Evolutionary conservation across 2,329 filamentous ascomycete genomes (phyloP).

Genomic region (Colletotrichum destructivum): DNA sequence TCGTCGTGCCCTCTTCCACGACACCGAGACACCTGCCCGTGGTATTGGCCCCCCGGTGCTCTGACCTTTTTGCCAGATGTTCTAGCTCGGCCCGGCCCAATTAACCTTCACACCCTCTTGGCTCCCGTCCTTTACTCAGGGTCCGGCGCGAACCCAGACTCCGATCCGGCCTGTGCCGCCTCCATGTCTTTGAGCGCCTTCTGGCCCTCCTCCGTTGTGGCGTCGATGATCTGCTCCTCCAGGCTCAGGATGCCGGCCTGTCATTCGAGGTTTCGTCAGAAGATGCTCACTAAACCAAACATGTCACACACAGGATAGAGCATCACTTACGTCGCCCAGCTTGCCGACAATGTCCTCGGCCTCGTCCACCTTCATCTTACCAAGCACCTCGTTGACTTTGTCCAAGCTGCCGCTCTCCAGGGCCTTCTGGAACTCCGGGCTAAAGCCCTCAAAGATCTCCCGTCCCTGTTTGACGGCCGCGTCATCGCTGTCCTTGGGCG

Average conservation of each 20-base stretch:
- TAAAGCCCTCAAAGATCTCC: constrained; percentile 86
- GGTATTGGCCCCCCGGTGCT: neutral
- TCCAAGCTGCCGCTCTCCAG: constrained; percentile 92
- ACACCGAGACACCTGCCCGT: neutral
- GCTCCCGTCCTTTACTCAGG: constrained; percentile 55
- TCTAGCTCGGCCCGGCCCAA: neutral
- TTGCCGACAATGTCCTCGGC: constrained; percentile 88
- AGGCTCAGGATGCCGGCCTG: constrained; percentile 89
- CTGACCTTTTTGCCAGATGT: neutral
- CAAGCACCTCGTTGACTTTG: constrained; percentile 70
- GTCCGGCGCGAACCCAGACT: constrained; percentile 52
- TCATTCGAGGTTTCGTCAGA: constrained; percentile 46
- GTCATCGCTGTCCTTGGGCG: constrained; percentile 77
- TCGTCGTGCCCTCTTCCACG: neutral
- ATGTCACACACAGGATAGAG: neutral
- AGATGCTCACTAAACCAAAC: constrained; percentile 21
- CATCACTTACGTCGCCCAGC: constrained; percentile 74
- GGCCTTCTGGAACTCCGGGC: constrained; percentile 84
- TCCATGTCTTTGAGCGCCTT: constrained; percentile 84
- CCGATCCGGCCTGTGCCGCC: constrained; percentile 57
- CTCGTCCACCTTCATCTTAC: constrained; percentile 89
- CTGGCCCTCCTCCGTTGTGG: constrained; percentile 89
- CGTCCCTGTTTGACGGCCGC: constrained; percentile 75
- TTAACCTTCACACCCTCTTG: neutral
- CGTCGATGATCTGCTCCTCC: constrained; percentile 94